These are phyloP conservation scores for Aspergillus sclerotioniger DNA, from an alignment of 495 filamentous ascomycete genomes.

Conservation along the genomic window DNA sequence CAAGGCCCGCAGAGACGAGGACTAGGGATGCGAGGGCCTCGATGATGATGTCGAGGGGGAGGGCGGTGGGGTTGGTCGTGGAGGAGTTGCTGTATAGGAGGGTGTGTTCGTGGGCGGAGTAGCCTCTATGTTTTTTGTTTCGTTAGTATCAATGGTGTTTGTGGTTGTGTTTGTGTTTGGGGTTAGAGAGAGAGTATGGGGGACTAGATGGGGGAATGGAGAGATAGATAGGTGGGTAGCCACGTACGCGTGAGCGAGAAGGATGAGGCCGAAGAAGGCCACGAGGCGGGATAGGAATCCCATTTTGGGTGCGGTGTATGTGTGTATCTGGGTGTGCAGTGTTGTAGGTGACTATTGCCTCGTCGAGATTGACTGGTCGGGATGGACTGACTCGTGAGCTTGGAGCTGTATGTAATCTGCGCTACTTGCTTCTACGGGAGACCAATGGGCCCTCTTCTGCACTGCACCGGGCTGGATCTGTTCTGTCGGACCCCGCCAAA, in stretches of 20 bases:
- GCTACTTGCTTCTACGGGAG: slow-evolving; percentile 10
- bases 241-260: slow-evolving; percentile 73
- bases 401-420: neutral
- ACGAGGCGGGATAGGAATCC: slow-evolving; percentile 63
- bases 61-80: slow-evolving; percentile 42
- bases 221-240: neutral
- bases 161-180: neutral
- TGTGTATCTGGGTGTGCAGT: neutral
- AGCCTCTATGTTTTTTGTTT: slow-evolving; percentile 54
- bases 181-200: neutral
- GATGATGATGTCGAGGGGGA: slow-evolving; percentile 70
- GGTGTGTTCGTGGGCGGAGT: slow-evolving; percentile 83
- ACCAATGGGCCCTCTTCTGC: neutral
- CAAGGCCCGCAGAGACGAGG: slow-evolving; percentile 67
- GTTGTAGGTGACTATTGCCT: no score
- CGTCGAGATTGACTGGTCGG: neutral
- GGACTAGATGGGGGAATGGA: neutral
- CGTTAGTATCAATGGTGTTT: slow-evolving; percentile 3
- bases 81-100: slow-evolving; percentile 59
- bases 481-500: neutral
- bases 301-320: slow-evolving; percentile 41
- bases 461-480: neutral
- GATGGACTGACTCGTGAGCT: neutral
- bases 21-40: slow-evolving; percentile 63
- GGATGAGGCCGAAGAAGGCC: slow-evolving; percentile 61